A percentile compares a stretch with the other conserved stretches of the same genome.
Evolutionary conservation across 2,329 filamentous ascomycete species (phyloP).

Genomic region (Cercospora sp.): DNA sequence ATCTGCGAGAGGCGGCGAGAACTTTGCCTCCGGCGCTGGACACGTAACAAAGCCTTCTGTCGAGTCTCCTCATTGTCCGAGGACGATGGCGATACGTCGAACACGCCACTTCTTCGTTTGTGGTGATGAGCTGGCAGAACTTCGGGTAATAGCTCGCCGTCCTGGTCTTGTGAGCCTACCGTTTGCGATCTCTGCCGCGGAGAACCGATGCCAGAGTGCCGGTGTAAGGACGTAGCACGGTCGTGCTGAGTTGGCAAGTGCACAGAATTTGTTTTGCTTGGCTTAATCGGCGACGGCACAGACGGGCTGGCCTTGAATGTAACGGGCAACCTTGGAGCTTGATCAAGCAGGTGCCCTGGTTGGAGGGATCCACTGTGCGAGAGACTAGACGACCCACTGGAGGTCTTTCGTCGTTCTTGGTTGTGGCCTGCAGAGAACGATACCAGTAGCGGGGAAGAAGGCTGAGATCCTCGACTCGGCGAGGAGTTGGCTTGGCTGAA

Average conservation of each 20-base stretch:
- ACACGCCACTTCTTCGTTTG: constrained; percentile 89
- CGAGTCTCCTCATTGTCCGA: constrained; percentile 96
- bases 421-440: constrained; percentile 88
- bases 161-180: constrained; percentile 75
- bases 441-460: constrained; percentile 88
- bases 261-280: constrained; percentile 47
- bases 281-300: constrained; percentile 56
- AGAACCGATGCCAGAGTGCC: constrained; percentile 44
- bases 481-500: constrained; percentile 80
- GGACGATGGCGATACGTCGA: constrained; percentile 94
- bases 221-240: constrained; percentile 33
- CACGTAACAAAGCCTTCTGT: constrained; percentile 83
- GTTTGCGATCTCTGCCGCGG: constrained; percentile 83
- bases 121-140: constrained; percentile 64
- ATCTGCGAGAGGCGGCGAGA: constrained; percentile 93
- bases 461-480: constrained; percentile 79
- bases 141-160: constrained; percentile 74
- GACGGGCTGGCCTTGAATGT: constrained; percentile 54
- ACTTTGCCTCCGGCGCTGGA: constrained; percentile 91
- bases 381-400: constrained; percentile 79
- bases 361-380: constrained; percentile 76
- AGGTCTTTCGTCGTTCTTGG: constrained; percentile 84
- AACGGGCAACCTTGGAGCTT: constrained; percentile 59
- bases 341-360: constrained; percentile 69
- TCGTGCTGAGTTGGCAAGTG: constrained; percentile 53